Conservation (phyloP, 2,329 filamentous ascomycete genomes). For the Nannizziopsis barbatae region DNA sequence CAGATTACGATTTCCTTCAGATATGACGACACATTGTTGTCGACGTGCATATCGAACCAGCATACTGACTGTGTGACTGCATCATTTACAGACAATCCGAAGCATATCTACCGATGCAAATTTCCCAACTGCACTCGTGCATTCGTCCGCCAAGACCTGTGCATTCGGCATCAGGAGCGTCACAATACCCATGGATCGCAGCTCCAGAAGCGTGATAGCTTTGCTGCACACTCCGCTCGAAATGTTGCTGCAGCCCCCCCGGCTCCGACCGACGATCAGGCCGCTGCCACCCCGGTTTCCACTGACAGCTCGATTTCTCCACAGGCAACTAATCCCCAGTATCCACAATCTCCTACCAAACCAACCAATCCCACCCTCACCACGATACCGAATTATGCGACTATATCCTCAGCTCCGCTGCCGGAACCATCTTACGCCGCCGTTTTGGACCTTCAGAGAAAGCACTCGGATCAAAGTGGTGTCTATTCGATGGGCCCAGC, state of each 20-base stretch:
- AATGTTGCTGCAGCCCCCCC: conserved; percentile 13
- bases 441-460: not conserved
- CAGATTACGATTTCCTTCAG: conserved; percentile 1
- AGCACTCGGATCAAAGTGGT: not conserved
- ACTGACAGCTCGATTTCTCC: conserved; percentile 12
- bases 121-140: conserved; percentile 81
- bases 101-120: conserved; percentile 88
- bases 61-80: not conserved
- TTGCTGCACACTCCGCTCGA: conserved; percentile 26
- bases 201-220: conserved; percentile 40
- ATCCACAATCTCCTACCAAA: conserved; percentile 13
- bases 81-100: conserved; percentile 62
- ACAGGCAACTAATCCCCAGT: conserved; percentile 1
- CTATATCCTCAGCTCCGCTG: conserved; percentile 16
- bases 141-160: conserved; percentile 88
- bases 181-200: conserved; percentile 56
- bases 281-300: not conserved
- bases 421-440: not conserved
- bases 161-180: conserved; percentile 70
- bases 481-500: conserved; percentile 1
- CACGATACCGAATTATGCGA: conserved; percentile 9
- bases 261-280: not conserved
- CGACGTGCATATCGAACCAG: not conserved
- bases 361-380: conserved; percentile 12
- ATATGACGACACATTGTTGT: not conserved